A percentile compares a stretch with the other conserved stretches of the same genome.
Conservation (phyloP, 805 yeast genomes). For the Candida sphagnicola region DNA sequence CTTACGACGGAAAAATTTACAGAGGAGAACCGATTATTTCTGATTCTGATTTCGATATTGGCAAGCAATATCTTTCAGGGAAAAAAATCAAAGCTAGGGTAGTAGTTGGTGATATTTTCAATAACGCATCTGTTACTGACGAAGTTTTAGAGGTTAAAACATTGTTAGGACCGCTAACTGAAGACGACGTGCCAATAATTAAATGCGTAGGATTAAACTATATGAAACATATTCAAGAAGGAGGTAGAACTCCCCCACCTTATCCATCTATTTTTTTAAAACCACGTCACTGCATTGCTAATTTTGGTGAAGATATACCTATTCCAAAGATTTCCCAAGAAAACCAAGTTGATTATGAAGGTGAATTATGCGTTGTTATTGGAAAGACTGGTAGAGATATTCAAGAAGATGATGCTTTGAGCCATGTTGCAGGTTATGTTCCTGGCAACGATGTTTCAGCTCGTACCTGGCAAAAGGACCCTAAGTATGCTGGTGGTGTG, state of each 20-base stretch:
- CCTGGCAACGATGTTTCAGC: slow-evolving; percentile 56
- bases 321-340: slow-evolving; percentile 40
- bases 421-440: slow-evolving; percentile 48
- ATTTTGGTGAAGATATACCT: slow-evolving; percentile 38
- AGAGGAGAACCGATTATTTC: slow-evolving; percentile 48
- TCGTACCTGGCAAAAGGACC: slow-evolving; percentile 50
- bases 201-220: slow-evolving; percentile 53
- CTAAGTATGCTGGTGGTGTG: slow-evolving; percentile 34
- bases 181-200: slow-evolving; percentile 21
- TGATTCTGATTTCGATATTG: slow-evolving; percentile 24
- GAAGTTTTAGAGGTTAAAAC: slow-evolving; percentile 15
- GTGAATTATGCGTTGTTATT: slow-evolving; percentile 50
- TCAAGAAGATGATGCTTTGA: slow-evolving; percentile 37
- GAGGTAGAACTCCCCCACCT: slow-evolving; percentile 38
- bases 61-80: slow-evolving; percentile 18
- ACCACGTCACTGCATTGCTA: slow-evolving; percentile 43
- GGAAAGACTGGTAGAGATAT: slow-evolving; percentile 48
- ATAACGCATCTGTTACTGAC: slow-evolving; percentile 30
- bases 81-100: slow-evolving; percentile 36
- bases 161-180: slow-evolving; percentile 12
- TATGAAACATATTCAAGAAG: slow-evolving; percentile 38
- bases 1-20: slow-evolving; percentile 39
- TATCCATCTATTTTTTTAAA: slow-evolving; percentile 50
- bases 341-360: slow-evolving; percentile 47
- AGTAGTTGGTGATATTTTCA: slow-evolving; percentile 46